phyloP scores from a whole-genome alignment of 2,329 filamentous ascomycete genomes.

The Aspergillus sp. region DNA sequence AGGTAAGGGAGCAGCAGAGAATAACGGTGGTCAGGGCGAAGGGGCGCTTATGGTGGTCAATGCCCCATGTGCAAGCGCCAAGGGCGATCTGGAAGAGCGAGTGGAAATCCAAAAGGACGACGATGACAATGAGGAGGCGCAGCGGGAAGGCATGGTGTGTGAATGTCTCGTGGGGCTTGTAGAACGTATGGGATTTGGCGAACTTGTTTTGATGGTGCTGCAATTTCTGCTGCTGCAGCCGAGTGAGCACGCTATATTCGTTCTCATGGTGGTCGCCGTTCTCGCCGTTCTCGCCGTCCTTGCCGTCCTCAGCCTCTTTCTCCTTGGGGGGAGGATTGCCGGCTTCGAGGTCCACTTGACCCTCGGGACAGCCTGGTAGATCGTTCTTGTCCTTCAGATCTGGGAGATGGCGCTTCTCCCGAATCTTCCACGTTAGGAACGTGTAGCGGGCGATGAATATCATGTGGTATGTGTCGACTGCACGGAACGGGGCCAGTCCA shows the following conservation, averaged over 20 bases:
- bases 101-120: slow-evolving; percentile 79
- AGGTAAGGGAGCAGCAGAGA: slow-evolving; percentile 76
- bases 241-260: slow-evolving; percentile 66
- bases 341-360: slow-evolving; percentile 51
- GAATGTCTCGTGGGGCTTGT: slow-evolving; percentile 83
- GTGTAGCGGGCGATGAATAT: slow-evolving; percentile 77
- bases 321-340: slow-evolving; percentile 36
- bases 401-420: slow-evolving; percentile 65
- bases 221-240: slow-evolving; percentile 69
- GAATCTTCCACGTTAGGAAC: slow-evolving; percentile 66
- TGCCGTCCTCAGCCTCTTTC: slow-evolving; percentile 44
- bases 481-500: slow-evolving; percentile 73
- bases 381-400: slow-evolving; percentile 71
- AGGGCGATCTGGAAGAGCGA: slow-evolving; percentile 80
- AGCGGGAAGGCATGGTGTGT: slow-evolving; percentile 82
- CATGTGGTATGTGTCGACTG: slow-evolving; percentile 87
- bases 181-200: slow-evolving; percentile 82
- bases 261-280: slow-evolving; percentile 33
- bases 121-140: slow-evolving; percentile 72
- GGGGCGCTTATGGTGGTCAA: slow-evolving; percentile 70
- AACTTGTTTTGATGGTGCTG: slow-evolving; percentile 80
- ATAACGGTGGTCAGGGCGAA: slow-evolving; percentile 79
- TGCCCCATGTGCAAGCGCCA: slow-evolving; percentile 77
- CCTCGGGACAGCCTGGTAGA: slow-evolving; percentile 56
- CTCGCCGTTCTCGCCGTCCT: slow-evolving; percentile 38